phyloP scores from a whole-genome alignment of 345 rosid genomes.

The Lepidium sativum region DNA sequence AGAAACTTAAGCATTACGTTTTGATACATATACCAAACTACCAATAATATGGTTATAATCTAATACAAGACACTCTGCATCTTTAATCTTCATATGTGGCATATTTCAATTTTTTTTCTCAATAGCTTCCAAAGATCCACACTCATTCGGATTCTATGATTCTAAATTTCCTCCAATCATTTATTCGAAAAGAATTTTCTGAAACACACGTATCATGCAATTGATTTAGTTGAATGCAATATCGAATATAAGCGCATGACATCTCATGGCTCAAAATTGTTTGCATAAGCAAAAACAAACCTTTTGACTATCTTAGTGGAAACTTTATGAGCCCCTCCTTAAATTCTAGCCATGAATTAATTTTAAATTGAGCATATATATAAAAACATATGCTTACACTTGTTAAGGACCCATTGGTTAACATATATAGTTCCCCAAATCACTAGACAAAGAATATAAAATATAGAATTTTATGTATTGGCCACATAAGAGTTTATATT shows the following conservation, averaged over 20 bases:
- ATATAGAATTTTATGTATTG: slow-evolving; percentile 12
- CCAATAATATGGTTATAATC: not conserved
- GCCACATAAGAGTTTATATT: slow-evolving; percentile 21
- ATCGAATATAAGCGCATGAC: slow-evolving; percentile 21
- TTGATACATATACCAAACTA: slow-evolving; percentile 23
- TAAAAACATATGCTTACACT: slow-evolving; percentile 13
- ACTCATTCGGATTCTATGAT: slow-evolving; percentile 1
- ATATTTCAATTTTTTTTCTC: not conserved
- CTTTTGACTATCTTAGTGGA: slow-evolving; percentile 56
- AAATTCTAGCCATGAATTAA: slow-evolving; percentile 20
- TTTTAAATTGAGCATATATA: not conserved
- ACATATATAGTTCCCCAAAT: not conserved
- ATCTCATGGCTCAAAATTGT: slow-evolving; percentile 48
- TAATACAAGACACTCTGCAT: not conserved
- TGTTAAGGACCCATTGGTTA: slow-evolving; percentile 13
- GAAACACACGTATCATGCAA: not conserved
- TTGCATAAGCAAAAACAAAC: slow-evolving; percentile 29
- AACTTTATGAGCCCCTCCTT: slow-evolving; percentile 29
- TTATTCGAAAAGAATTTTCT: not conserved
- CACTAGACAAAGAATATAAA: slow-evolving; percentile 14
- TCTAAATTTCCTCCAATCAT: not conserved
- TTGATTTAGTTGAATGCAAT: not conserved
- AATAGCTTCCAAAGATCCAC: slow-evolving; percentile 12
- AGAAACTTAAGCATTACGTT: slow-evolving; percentile 41
- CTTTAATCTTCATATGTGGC: not conserved